Percentiles rank a stretch among this genome's conserved stretches.
Conservation (phyloP, 2,329 filamentous ascomycete genomes). For the Ophiocordyceps camponoti-floridani region DNA sequence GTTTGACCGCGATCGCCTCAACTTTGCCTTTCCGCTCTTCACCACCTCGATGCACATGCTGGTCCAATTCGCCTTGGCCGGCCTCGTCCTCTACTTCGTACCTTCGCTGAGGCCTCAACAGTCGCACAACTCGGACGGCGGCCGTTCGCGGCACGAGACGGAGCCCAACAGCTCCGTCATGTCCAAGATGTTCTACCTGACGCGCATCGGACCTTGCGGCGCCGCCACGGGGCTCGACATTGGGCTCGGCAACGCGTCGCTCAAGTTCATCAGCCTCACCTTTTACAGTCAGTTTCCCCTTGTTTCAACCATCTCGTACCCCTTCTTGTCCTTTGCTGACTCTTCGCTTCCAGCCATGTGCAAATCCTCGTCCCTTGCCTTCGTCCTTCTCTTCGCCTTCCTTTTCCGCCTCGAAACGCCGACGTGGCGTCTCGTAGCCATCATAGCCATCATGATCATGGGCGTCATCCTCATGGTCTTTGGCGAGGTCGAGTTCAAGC, state of each 20-base stretch:
- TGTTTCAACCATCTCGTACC: neutral
- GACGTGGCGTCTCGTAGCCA: slow-evolving; percentile 67
- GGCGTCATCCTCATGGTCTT: slow-evolving; percentile 98
- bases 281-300: slow-evolving; percentile 60
- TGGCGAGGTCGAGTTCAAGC: slow-evolving; percentile 78
- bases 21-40: slow-evolving; percentile 90
- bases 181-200: slow-evolving; percentile 81
- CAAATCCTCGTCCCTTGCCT: slow-evolving; percentile 90
- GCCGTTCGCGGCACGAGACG: slow-evolving; percentile 30
- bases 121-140: slow-evolving; percentile 26
- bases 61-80: slow-evolving; percentile 73
- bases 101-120: slow-evolving; percentile 61
- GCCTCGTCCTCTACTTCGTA: slow-evolving; percentile 61
- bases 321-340: slow-evolving; percentile 6
- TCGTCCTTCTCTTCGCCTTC: slow-evolving; percentile 90
- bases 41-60: slow-evolving; percentile 92
- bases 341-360: slow-evolving; percentile 57
- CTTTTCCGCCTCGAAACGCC: slow-evolving; percentile 79
- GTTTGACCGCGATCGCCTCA: slow-evolving; percentile 70
- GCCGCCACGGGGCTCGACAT: slow-evolving; percentile 89
- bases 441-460: slow-evolving; percentile 80
- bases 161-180: slow-evolving; percentile 47
- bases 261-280: slow-evolving; percentile 90
- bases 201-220: slow-evolving; percentile 80
- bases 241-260: slow-evolving; percentile 83